Conservation (phyloP, 306 rosid genomes). For the Glycine latifolia region DNA sequence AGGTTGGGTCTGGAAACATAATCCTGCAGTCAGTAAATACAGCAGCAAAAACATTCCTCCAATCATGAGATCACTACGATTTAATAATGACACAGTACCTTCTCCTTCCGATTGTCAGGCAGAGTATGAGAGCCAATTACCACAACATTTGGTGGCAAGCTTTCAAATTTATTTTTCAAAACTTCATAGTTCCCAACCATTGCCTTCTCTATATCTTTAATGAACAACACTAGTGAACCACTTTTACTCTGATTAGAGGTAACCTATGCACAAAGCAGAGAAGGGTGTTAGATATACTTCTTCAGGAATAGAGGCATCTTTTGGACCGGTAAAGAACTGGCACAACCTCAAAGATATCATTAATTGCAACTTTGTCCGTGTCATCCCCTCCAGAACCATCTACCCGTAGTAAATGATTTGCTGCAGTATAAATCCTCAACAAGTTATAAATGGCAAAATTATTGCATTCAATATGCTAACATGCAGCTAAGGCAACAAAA, state of each 20-base stretch:
- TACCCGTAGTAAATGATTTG: slow-evolving; percentile 67
- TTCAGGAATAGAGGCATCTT: slow-evolving; percentile 37
- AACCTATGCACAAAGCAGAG: slow-evolving; percentile 56
- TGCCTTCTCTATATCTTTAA: slow-evolving; percentile 93
- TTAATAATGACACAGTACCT: slow-evolving; percentile 60
- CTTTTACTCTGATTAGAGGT: slow-evolving; percentile 69
- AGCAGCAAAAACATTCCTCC: slow-evolving; percentile 15
- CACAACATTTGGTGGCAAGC: slow-evolving; percentile 79
- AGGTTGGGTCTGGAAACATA: slow-evolving; percentile 74
- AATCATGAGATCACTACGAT: slow-evolving; percentile 21
- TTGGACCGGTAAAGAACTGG: slow-evolving; percentile 15
- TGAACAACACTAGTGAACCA: slow-evolving; percentile 73
- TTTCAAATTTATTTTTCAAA: slow-evolving; percentile 80
- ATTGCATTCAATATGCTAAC: slow-evolving; percentile 12
- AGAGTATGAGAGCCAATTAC: slow-evolving; percentile 88
- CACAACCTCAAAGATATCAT: slow-evolving; percentile 88
- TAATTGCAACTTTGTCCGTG: slow-evolving; percentile 72
- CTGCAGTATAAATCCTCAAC: slow-evolving; percentile 55
- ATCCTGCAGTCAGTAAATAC: slow-evolving; percentile 29
- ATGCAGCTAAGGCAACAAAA: slow-evolving; percentile 25
- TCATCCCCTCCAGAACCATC: slow-evolving; percentile 87
- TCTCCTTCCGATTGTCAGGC: slow-evolving; percentile 89
- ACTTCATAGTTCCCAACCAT: slow-evolving; percentile 72
- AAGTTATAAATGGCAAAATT: slow-evolving; percentile 22
- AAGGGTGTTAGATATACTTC: slow-evolving; percentile 39